Conservation (phyloP, 2,329 filamentous ascomycete genomes). For the Xenoacremonium recifei region DNA sequence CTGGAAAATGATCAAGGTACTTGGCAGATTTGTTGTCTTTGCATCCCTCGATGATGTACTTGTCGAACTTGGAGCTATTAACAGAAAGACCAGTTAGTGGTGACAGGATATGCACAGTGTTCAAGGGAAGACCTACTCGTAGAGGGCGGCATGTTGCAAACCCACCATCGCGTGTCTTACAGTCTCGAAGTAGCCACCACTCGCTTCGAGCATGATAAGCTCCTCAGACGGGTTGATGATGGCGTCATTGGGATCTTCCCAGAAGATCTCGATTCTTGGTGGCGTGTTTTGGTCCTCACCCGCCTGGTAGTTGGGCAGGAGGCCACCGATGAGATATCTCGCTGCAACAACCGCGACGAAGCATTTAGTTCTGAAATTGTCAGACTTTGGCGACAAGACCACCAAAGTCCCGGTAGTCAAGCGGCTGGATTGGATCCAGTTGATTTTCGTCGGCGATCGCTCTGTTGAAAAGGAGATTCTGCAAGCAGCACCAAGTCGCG, state of each 20-base stretch:
- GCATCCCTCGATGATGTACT: conserved; percentile 56
- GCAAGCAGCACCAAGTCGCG: conserved; percentile 60
- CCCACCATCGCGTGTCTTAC: conserved; percentile 70
- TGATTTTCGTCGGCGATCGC: conserved; percentile 63
- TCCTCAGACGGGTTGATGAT: conserved; percentile 66
- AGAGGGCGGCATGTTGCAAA: conserved; percentile 59
- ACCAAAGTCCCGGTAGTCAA: conserved; percentile 54
- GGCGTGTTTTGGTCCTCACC: conserved; percentile 37
- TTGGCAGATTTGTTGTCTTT: conserved; percentile 27
- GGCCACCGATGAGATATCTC: conserved; percentile 56
- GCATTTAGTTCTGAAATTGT: conserved; percentile 65
- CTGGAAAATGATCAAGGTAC: conserved; percentile 24
- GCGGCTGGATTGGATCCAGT: conserved; percentile 57
- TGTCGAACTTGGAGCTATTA: conserved; percentile 56
- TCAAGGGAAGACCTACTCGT: conserved; percentile 56
- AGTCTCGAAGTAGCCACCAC: conserved; percentile 74
- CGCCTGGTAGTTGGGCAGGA: conserved; percentile 50
- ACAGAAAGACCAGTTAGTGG: not conserved
- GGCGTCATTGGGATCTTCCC: conserved; percentile 58
- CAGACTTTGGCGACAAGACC: conserved; percentile 48
- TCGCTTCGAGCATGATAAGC: conserved; percentile 77
- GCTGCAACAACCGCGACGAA: conserved; percentile 72
- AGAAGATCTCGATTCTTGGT: conserved; percentile 74
- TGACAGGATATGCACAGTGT: conserved; percentile 9
- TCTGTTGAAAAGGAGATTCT: conserved; percentile 69